Evolutionary conservation across 768 basidiomycete genomes (phyloP).

Genomic region (Mycena floridula): DNA sequence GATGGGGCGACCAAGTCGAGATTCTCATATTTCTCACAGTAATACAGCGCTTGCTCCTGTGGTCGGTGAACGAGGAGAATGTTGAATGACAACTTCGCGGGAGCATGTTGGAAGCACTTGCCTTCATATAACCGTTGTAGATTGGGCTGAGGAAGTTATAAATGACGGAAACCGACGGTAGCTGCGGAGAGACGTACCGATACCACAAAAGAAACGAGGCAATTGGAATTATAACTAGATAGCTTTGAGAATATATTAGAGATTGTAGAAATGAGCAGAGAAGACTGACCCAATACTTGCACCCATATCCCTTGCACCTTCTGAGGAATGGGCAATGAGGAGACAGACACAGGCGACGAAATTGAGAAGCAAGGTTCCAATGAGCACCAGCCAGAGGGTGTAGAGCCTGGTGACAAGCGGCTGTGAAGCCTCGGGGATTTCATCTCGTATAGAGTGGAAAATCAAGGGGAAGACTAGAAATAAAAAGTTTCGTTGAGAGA

Average conservation of each 20-base stretch:
- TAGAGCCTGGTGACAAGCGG: slow-evolving; percentile 81
- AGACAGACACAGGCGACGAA: slow-evolving; percentile 86
- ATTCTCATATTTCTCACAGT: slow-evolving; percentile 52
- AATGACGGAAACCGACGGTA: slow-evolving; percentile 7
- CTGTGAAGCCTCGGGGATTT: slow-evolving; percentile 79
- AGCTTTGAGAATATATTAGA: slow-evolving; percentile 39
- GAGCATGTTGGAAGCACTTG: slow-evolving; percentile 21
- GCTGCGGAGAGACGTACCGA: slow-evolving; percentile 45
- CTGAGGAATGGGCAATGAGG: slow-evolving; percentile 66
- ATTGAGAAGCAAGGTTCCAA: slow-evolving; percentile 79
- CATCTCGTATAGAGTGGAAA: slow-evolving; percentile 87
- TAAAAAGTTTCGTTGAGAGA: slow-evolving; percentile 15
- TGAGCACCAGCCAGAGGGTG: slow-evolving; percentile 90
- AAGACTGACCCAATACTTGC: slow-evolving; percentile 70
- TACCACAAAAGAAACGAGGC: slow-evolving; percentile 94
- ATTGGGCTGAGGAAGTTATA: slow-evolving; percentile 56
- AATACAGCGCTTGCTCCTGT: slow-evolving; percentile 91
- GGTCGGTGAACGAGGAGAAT: slow-evolving; percentile 7
- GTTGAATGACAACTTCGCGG: neutral
- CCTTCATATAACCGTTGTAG: slow-evolving; percentile 98
- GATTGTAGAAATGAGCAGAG: slow-evolving; percentile 4
- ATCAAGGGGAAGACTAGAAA: slow-evolving; percentile 84
- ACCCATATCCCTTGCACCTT: slow-evolving; percentile 77
- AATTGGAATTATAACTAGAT: slow-evolving; percentile 70
- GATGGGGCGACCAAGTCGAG: slow-evolving; percentile 20